Evolutionary conservation across 139 green algal species (phyloP).

Genomic region (Nannochloris sp.): DNA sequence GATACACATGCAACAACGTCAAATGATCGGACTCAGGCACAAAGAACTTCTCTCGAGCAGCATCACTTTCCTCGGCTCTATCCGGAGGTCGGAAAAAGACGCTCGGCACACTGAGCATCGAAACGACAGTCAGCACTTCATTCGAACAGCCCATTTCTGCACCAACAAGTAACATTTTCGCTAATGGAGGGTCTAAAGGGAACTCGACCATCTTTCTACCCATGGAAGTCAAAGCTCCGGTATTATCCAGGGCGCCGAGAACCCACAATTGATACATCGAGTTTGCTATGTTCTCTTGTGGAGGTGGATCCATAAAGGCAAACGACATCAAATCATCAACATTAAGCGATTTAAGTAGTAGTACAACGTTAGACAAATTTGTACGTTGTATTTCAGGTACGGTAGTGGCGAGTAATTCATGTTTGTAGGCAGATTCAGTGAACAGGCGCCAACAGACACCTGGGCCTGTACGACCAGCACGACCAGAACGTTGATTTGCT

Average conservation of each 20-base stretch:
- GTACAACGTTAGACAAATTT: constrained; percentile 96
- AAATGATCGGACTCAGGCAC: constrained; percentile 98
- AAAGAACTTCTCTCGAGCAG: constrained; percentile 98
- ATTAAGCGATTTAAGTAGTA: constrained; percentile 92
- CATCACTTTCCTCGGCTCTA: constrained; percentile 88
- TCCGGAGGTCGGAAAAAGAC: constrained; percentile 90
- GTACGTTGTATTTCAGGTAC: constrained; percentile 98
- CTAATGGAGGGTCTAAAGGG: constrained; percentile 90
- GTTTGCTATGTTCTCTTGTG: constrained; percentile 93
- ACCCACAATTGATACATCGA: constrained; percentile 97
- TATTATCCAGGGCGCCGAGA: constrained; percentile 80
- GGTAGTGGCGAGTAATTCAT: constrained; percentile 51
- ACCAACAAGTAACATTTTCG: constrained; percentile 87
- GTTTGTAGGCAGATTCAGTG: constrained; percentile 79
- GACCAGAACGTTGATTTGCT: constrained; percentile 77
- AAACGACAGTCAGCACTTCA: constrained; percentile 84
- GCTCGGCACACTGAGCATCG: constrained; percentile 84
- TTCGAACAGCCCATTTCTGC: constrained; percentile 60
- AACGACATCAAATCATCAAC: constrained; percentile 95
- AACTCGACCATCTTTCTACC: constrained; percentile 95
- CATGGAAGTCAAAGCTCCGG: constrained; percentile 49
- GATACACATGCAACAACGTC: constrained; percentile 96
- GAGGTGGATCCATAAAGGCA: constrained; percentile 94
- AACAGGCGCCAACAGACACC: constrained; percentile 91
- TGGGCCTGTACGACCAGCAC: constrained; percentile 86